Conservation (phyloP, 441 rosid genomes). For the Capsella rubella region DNA sequence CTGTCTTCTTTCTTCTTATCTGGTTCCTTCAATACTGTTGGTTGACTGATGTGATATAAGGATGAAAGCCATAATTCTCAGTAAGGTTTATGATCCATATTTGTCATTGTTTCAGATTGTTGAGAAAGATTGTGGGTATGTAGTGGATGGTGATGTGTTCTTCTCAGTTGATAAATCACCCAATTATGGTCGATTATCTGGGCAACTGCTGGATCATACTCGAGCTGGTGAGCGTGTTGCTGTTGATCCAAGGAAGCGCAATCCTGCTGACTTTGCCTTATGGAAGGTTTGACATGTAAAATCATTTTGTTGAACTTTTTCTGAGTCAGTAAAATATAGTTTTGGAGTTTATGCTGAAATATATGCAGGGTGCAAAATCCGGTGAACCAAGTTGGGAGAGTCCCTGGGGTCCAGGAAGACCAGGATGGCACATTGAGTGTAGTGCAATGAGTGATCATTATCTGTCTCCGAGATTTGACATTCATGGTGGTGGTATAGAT, state of each 20-base stretch:
- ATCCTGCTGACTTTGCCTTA: conserved; percentile 90
- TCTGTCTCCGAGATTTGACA: conserved; percentile 72
- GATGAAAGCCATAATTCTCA: not conserved
- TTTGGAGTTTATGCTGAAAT: conserved; percentile 19
- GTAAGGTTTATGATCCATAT: not conserved
- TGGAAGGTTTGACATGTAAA: conserved; percentile 70
- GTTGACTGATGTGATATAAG: not conserved
- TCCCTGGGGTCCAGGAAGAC: conserved; percentile 89
- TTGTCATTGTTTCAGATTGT: conserved; percentile 64
- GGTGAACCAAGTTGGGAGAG: conserved; percentile 91
- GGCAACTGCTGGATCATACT: conserved; percentile 71
- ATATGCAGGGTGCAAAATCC: conserved; percentile 78
- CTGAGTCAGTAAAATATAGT: not conserved
- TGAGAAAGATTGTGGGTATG: conserved; percentile 69
- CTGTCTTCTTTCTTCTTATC: not conserved
- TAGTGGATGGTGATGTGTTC: conserved; percentile 81
- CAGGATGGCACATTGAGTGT: conserved; percentile 98
- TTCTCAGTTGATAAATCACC: conserved; percentile 80
- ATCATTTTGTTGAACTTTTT: not conserved
- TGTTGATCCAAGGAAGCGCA: conserved; percentile 77
- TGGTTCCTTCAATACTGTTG: no score
- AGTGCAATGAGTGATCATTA: conserved; percentile 91
- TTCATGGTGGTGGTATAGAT: conserved; percentile 94
- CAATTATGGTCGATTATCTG: conserved; percentile 77
- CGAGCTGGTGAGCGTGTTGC: conserved; percentile 91